These are phyloP conservation scores for Suillus ampliporus DNA, from an alignment of 768 basidiomycete genomes.

Conservation along the genomic window DNA sequence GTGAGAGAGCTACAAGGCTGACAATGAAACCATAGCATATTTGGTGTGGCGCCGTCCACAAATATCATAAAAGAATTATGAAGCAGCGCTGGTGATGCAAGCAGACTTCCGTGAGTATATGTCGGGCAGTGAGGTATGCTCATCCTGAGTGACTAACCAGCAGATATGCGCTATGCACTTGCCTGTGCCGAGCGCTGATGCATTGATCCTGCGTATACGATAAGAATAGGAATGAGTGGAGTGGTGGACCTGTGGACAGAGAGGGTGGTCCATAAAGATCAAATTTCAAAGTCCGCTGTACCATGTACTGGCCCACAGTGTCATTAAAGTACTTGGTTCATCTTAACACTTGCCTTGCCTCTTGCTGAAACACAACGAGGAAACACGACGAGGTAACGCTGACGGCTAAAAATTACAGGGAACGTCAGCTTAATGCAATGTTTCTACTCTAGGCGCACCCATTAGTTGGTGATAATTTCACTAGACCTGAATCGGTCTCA, in stretches of 20 bases:
- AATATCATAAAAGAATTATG: neutral
- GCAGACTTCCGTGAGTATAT: neutral
- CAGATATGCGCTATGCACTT: neutral
- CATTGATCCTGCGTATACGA: neutral
- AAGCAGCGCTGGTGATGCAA: neutral
- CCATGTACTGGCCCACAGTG: too few relatives aligned
- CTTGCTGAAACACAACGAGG: neutral
- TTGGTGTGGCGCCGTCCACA: neutral
- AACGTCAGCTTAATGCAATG: neutral
- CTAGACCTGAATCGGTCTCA: too few relatives aligned
- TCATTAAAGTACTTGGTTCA: neutral
- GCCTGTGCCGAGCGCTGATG: slow-evolving; percentile 2
- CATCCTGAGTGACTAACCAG: neutral
- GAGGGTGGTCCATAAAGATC: neutral
- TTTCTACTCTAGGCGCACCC: neutral
- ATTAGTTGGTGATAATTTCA: neutral
- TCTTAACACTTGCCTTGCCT: neutral
- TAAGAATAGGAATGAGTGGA: neutral
- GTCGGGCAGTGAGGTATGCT: neutral
- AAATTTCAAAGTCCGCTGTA: slow-evolving; percentile 4
- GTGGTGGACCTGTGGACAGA: neutral
- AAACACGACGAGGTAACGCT: neutral
- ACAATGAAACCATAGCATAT: neutral
- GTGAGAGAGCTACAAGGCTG: neutral
- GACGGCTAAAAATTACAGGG: neutral